Percentiles rank a stretch among this genome's conserved stretches.
phyloP scores from a whole-genome alignment of 148 eudicot species.

The Beta vulgaris region DNA sequence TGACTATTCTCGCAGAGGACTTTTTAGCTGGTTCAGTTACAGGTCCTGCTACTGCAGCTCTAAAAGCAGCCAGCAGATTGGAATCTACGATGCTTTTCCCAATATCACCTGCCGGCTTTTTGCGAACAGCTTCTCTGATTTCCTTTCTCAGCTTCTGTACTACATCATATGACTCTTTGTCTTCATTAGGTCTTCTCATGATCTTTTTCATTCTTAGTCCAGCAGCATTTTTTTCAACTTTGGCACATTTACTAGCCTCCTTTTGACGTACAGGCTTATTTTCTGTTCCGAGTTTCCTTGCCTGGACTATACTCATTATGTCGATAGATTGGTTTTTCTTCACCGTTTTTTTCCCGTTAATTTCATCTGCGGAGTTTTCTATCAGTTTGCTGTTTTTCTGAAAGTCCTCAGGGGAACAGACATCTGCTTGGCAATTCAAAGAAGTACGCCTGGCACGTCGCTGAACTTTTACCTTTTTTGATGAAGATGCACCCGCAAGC shows the following conservation, averaged over 20 bases:
- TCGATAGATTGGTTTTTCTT: slow-evolving; percentile 37
- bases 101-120: slow-evolving; percentile 52
- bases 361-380: slow-evolving; percentile 24
- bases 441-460: slow-evolving; percentile 25
- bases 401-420: slow-evolving; percentile 26
- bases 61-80: slow-evolving; percentile 81
- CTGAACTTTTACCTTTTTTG: slow-evolving; percentile 44
- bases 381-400: slow-evolving; percentile 11
- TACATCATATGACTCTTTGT: slow-evolving; percentile 58
- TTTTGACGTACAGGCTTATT: slow-evolving; percentile 31
- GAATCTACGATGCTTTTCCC: slow-evolving; percentile 69
- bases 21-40: slow-evolving; percentile 51
- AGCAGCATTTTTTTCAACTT: slow-evolving; percentile 50
- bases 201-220: slow-evolving; percentile 79
- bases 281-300: slow-evolving; percentile 32
- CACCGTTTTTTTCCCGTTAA: slow-evolving; percentile 10
- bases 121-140: slow-evolving; percentile 76
- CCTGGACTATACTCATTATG: slow-evolving; percentile 77
- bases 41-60: slow-evolving; percentile 72
- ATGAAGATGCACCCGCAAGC: slow-evolving; percentile 31
- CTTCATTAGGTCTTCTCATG: slow-evolving; percentile 64
- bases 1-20: slow-evolving; percentile 46
- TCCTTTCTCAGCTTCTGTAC: slow-evolving; percentile 76
- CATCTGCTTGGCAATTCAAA: slow-evolving; percentile 36
- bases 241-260: slow-evolving; percentile 31